Conservation (phyloP, 2,329 filamentous ascomycete genomes). For the Aaosphaeria pasadenensis region DNA sequence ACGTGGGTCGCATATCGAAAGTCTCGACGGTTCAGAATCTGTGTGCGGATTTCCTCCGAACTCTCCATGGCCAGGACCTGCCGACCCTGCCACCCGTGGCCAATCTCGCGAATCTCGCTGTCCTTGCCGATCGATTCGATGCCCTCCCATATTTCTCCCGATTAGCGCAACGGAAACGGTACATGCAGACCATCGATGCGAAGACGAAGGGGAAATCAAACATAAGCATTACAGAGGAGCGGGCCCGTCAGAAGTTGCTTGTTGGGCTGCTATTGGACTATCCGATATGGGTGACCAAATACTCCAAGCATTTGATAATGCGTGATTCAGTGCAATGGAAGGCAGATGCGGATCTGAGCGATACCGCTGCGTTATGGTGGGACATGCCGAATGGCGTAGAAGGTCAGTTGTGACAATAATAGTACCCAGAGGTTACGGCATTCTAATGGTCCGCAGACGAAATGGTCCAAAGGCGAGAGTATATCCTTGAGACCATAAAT, state of each 20-base stretch:
- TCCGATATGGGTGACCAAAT: conserved; percentile 57
- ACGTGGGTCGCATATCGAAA: conserved; percentile 66
- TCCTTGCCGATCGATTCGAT: conserved; percentile 73
- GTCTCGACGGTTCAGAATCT: conserved; percentile 58
- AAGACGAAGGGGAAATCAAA: conserved; percentile 42
- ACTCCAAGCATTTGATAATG: conserved; percentile 64
- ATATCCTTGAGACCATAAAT: conserved; percentile 66
- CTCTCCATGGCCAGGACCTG: conserved; percentile 59
- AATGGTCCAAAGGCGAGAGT: conserved; percentile 62
- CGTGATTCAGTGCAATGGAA: conserved; percentile 62
- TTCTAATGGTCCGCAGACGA: conserved; percentile 51
- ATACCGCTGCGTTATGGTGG: conserved; percentile 63
- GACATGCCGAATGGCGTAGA: conserved; percentile 68
- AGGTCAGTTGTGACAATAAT: conserved; percentile 36
- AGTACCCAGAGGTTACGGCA: neutral
- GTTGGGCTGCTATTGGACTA: conserved; percentile 65
- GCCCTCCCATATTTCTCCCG: conserved; percentile 55
- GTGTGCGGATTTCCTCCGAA: conserved; percentile 65
- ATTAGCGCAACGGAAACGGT: conserved; percentile 50
- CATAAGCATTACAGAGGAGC: conserved; percentile 56
- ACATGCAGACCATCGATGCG: conserved; percentile 40
- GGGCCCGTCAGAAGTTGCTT: conserved; percentile 66
- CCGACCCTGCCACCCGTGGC: conserved; percentile 50
- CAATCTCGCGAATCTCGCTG: conserved; percentile 64
- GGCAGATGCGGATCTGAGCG: conserved; percentile 33